Base-by-base conservation (phyloP, 306 rosid species). In the Ormosia emarginata region DNA sequence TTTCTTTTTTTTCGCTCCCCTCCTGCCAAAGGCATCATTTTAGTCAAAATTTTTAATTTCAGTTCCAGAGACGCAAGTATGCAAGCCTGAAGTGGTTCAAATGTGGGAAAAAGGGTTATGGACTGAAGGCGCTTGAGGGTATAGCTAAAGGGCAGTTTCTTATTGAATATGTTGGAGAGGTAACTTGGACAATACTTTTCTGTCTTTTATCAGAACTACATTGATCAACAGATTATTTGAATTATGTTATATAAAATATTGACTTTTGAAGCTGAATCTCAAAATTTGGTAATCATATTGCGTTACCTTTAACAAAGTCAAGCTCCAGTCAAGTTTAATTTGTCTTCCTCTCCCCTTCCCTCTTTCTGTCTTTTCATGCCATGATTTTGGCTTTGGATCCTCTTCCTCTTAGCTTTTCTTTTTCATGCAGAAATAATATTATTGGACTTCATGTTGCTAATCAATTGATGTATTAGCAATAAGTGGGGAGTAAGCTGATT, bases 161-260 rank as follows among this genome's bases (percentile, higher is more conserved):
- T 79, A 93, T 91, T 88, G 99, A 96, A 90, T 96, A 96, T 52
- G 97, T 96, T 79, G 99, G 99, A 73, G 99, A 96, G 98, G 99
- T 96, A 91, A 88, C 34, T 29, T 32, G 11, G 55, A 37, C 29
- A 52, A 56, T 43, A 13, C 83, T 67, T 66, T 63, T 18, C 73
- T 53, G 64, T 61, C 57, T 40, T 40, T 49, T 49, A 7, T 68
- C 41, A 69, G 77, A 37, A 12, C 71, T 61, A 43, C 52, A 7
- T 11, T 12, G 11, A 41, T 79, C n/a, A 24, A 59, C 63, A 40
- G 17, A 18, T 52, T 65, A 37, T 47, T 84, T 82, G 52, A 72
- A 69, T 69, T 29, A 43, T 71, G 17, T 44, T 78, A 6, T 74
- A n/a, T 15, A 56, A 44, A 18, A 66, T 79, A 52, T 75, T 58